A percentile compares a stretch with the other conserved stretches of the same genome.
These are phyloP conservation scores for Zygnema cylindricum DNA, from an alignment of 139 green algal species.

Conservation along the genomic window DNA sequence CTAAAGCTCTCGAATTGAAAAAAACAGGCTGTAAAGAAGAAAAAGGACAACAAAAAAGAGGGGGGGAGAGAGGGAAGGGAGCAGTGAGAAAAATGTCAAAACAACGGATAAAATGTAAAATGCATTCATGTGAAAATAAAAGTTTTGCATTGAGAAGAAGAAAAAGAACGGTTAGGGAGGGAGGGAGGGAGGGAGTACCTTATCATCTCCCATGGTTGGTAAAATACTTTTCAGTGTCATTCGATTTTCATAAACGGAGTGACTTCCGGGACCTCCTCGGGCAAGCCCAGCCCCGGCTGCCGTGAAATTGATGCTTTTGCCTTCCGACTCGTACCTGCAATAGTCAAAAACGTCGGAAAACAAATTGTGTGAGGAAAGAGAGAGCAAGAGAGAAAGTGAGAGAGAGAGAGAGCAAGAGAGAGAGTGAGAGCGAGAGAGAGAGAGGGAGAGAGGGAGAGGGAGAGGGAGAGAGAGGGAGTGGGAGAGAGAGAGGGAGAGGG, in stretches of 20 bases:
- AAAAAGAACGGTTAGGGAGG: too few species aligned
- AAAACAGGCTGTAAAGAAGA: slow-evolving; percentile 41
- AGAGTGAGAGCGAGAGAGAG: not conserved
- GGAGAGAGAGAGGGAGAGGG: not conserved
- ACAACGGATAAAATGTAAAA: too few species aligned
- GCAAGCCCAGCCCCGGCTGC: slow-evolving; percentile 10
- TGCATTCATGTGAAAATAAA: too few species aligned
- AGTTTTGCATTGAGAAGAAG: too few species aligned
- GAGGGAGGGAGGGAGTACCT: too few species aligned
- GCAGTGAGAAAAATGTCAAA: too few species aligned
- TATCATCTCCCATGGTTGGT: not conserved
- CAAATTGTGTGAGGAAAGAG: too few species aligned
- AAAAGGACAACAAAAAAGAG: too few species aligned
- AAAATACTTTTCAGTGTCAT: not conserved
- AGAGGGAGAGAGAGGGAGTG: not conserved
- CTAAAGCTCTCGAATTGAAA: slow-evolving; percentile 23
- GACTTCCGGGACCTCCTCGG: not conserved
- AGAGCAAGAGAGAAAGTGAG: not conserved
- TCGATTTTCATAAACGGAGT: not conserved
- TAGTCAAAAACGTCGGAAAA: too few species aligned
- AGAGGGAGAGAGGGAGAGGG: not conserved
- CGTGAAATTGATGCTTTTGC: not conserved
- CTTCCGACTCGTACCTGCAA: slow-evolving; percentile 25
- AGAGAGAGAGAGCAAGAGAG: not conserved
- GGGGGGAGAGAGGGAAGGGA: too few species aligned